Evolutionary conservation across 805 yeast genomes (phyloP).

Genomic region (Ogataea degrootiae): DNA sequence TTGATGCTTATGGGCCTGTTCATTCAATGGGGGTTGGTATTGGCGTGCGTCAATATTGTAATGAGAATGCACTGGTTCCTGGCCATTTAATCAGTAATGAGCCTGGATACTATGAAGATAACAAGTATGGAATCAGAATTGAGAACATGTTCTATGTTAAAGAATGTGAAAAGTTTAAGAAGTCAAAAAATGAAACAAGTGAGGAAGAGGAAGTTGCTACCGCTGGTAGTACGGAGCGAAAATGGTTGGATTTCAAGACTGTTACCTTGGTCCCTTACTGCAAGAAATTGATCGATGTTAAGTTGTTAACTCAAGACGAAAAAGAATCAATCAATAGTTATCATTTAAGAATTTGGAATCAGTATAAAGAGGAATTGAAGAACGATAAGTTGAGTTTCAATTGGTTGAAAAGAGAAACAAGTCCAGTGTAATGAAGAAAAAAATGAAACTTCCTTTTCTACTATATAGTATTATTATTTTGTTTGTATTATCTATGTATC

Average conservation of each 20-base stretch:
- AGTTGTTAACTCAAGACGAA: slow-evolving; percentile 42
- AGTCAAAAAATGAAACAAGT: slow-evolving; percentile 19
- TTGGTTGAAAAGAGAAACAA: slow-evolving; percentile 50
- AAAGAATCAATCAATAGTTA: slow-evolving; percentile 45
- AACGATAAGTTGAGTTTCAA: slow-evolving; percentile 34
- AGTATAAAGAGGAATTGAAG: slow-evolving; percentile 34
- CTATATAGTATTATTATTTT: neutral
- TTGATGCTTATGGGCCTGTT: slow-evolving; percentile 56
- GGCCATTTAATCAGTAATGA: slow-evolving; percentile 58
- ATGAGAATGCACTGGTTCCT: slow-evolving; percentile 37
- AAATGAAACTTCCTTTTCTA: neutral
- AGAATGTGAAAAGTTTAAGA: slow-evolving; percentile 30
- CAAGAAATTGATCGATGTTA: slow-evolving; percentile 42
- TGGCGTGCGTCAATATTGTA: slow-evolving; percentile 49
- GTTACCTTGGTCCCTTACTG: slow-evolving; percentile 57
- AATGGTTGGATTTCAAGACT: slow-evolving; percentile 49
- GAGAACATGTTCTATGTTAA: slow-evolving; percentile 46
- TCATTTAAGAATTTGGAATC: slow-evolving; percentile 43
- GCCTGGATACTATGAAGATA: slow-evolving; percentile 60
- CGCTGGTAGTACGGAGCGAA: slow-evolving; percentile 25
- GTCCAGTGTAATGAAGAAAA: slow-evolving; percentile 11
- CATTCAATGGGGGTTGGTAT: slow-evolving; percentile 65
- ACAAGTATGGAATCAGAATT: slow-evolving; percentile 55
- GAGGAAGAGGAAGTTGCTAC: too few relatives aligned
- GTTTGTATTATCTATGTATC: too few relatives aligned